These are phyloP conservation scores for Amesomyces nigricolor DNA, from an alignment of 2,329 filamentous ascomycete species.

Conservation along the genomic window DNA sequence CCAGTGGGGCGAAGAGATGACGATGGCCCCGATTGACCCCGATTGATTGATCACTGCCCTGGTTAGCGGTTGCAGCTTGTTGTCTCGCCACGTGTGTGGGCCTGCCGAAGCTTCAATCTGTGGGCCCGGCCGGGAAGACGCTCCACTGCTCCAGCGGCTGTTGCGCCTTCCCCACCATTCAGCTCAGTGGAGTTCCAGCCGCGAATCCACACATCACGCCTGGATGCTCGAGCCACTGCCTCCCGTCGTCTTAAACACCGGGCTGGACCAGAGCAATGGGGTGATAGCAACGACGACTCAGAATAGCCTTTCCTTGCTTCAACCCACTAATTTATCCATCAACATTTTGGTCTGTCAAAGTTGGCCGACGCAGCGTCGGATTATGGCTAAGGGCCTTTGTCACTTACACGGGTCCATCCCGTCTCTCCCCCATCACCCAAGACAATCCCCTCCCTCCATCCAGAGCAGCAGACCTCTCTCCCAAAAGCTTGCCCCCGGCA, in stretches of 20 bases:
- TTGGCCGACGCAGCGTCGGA: too few species aligned
- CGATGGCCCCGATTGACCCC: neutral
- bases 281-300: neutral
- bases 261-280: neutral
- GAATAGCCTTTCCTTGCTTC: too few species aligned
- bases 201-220: slow-evolving; percentile 1
- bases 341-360: too few species aligned
- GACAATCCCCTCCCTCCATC: too few species aligned
- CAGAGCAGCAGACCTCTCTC: too few species aligned
- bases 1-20: slow-evolving; percentile 9
- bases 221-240: neutral
- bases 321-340: too few species aligned
- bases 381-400: too few species aligned
- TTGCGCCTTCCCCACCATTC: neutral
- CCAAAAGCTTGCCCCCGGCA: too few species aligned
- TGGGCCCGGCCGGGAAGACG: neutral
- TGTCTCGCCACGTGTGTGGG: slow-evolving; percentile 16
- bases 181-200: slow-evolving; percentile 8
- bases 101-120: neutral
- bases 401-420: too few species aligned
- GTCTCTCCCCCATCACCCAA: too few species aligned
- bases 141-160: neutral
- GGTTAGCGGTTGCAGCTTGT: neutral
- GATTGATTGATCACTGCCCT: too few species aligned
- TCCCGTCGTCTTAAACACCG: neutral